Percentiles rank a stretch among this genome's conserved stretches.
phyloP scores from a whole-genome alignment of 441 rosid species.

The Cnidoscolus chayamansa region DNA sequence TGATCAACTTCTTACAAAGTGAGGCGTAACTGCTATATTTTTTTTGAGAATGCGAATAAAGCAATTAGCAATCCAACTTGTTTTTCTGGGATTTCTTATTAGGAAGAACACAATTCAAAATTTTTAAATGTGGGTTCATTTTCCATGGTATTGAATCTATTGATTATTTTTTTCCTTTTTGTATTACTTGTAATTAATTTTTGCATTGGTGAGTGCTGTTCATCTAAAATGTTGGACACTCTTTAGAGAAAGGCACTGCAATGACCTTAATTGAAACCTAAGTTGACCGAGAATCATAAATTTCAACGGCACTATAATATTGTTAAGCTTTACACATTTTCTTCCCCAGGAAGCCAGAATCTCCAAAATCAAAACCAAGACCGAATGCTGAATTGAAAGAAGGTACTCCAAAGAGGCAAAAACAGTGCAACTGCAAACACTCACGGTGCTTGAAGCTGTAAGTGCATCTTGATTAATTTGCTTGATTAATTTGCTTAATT shows the following conservation, averaged over 20 bases:
- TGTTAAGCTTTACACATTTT: neutral
- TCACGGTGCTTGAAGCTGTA: conserved; percentile 97
- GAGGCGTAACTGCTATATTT: neutral
- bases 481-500: conserved; percentile 17
- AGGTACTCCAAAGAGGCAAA: conserved; percentile 91
- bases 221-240: conserved; percentile 2
- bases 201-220: neutral
- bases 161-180: conserved; percentile 1
- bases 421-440: conserved; percentile 95
- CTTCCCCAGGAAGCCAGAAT: conserved; percentile 68
- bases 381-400: conserved; percentile 68
- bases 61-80: neutral
- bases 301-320: neutral
- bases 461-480: conserved; percentile 28
- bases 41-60: neutral
- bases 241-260: neutral
- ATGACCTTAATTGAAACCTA: conserved; percentile 1
- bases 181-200: neutral
- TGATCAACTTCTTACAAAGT: neutral
- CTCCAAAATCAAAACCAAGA: conserved; percentile 76
- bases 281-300: neutral
- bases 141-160: neutral
- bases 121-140: neutral
- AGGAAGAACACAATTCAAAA: neutral
- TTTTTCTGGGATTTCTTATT: neutral